phyloP scores from a whole-genome alignment of 345 rosid genomes.

The Kernera saxatilis region DNA sequence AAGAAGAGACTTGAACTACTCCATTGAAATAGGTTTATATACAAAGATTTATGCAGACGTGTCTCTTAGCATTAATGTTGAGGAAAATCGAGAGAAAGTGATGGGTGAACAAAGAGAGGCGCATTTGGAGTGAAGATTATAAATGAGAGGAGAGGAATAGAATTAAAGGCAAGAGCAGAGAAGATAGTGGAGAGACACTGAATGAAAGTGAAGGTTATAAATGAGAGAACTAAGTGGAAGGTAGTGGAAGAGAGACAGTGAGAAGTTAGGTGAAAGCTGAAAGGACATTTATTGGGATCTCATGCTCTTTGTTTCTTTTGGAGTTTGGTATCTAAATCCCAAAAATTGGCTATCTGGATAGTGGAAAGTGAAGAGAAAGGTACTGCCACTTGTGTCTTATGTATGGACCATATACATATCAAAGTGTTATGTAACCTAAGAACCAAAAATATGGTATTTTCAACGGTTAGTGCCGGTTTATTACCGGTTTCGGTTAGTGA shows the following conservation, averaged over 20 bases:
- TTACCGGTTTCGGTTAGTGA: neutral
- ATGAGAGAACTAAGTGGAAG: slow-evolving; percentile 19
- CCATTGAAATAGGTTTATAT: slow-evolving; percentile 6
- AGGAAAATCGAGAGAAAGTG: neutral
- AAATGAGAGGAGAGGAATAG: slow-evolving; percentile 27
- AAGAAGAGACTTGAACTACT: neutral
- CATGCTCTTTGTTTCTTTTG: slow-evolving; percentile 13
- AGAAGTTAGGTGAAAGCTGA: slow-evolving; percentile 17
- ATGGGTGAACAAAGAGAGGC: slow-evolving; percentile 1
- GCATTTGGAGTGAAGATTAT: slow-evolving; percentile 23
- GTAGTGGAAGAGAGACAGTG: slow-evolving; percentile 17
- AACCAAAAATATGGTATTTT: neutral
- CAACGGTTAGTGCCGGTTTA: neutral
- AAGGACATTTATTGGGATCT: slow-evolving; percentile 26
- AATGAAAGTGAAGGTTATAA: slow-evolving; percentile 21
- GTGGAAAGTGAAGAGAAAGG: slow-evolving; percentile 12
- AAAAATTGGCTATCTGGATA: neutral
- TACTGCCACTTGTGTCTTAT: slow-evolving; percentile 3
- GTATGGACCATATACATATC: slow-evolving; percentile 15
- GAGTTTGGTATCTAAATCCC: neutral
- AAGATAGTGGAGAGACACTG: slow-evolving; percentile 26
- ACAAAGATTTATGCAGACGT: neutral
- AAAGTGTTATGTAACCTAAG: neutral
- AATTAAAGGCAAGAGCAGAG: slow-evolving; percentile 12
- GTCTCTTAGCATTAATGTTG: neutral